phyloP scores from a whole-genome alignment of 306 rosid species.

The Trichosanthes truncata region DNA sequence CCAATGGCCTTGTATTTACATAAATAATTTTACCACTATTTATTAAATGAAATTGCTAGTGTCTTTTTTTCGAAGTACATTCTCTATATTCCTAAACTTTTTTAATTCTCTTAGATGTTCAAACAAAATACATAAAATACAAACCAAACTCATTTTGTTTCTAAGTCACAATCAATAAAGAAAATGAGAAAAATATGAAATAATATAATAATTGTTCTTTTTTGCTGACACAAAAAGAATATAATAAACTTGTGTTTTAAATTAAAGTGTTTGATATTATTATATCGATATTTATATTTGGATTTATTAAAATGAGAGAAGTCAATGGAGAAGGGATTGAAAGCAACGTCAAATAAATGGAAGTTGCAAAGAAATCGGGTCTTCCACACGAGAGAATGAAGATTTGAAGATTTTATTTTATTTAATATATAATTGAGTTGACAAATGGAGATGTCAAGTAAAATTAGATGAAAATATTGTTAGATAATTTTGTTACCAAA shows the following conservation, averaged over 20 bases:
- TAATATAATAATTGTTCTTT: neutral
- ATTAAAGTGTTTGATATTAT: neutral
- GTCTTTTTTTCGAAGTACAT: no score
- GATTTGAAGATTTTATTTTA: neutral
- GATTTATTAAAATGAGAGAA: neutral
- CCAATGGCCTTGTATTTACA: no score
- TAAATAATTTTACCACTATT: neutral
- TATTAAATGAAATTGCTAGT: neutral
- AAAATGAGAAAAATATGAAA: neutral
- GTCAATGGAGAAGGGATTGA: neutral
- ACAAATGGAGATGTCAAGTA: neutral
- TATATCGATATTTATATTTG: neutral
- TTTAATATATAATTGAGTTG: neutral
- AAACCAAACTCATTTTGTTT: neutral
- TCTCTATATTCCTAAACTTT: no score
- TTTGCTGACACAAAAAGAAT: neutral
- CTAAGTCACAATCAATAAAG: neutral
- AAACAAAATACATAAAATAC: neutral
- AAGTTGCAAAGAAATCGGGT: slow-evolving; percentile 1
- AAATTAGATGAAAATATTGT: neutral
- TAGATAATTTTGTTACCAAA: neutral
- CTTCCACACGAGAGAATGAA: neutral
- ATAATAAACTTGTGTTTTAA: neutral
- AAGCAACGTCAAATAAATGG: neutral
- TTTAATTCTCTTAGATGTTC: neutral